These are phyloP conservation scores for Vigna reflexopilosa DNA, from an alignment of 306 rosid species.

Conservation along the genomic window DNA sequence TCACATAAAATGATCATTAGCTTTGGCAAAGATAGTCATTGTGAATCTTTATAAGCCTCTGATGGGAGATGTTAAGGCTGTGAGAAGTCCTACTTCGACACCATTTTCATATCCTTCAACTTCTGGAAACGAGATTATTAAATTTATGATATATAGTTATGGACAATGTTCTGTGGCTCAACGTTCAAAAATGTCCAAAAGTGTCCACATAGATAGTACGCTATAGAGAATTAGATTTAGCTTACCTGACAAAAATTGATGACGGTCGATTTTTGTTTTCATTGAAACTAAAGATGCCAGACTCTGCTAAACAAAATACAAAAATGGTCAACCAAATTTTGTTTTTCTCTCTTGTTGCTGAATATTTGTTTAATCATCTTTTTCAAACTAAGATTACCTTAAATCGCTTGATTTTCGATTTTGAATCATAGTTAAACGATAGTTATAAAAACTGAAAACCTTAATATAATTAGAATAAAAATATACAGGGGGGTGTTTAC, in stretches of 20 bases:
- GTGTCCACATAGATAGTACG: neutral
- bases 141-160: neutral
- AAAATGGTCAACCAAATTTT: neutral
- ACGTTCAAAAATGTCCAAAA: neutral
- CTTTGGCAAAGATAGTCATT: slow-evolving; percentile 3
- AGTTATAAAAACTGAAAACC: neutral
- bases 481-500: too few relatives aligned
- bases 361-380: neutral
- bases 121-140: neutral
- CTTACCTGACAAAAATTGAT: neutral
- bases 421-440: neutral
- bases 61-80: slow-evolving; percentile 13
- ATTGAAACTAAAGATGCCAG: neutral
- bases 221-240: neutral
- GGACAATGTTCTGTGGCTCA: neutral
- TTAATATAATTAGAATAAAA: neutral
- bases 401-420: slow-evolving; percentile 38
- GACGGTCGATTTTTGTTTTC: neutral
- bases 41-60: neutral
- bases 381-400: slow-evolving; percentile 3
- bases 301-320: neutral
- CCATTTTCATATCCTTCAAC: neutral
- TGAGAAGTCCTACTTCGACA: neutral
- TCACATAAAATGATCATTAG: neutral
- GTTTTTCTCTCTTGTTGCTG: neutral